Evolutionary conservation across 371 early-diverging fungal species (phyloP).

Genomic region (Mortierella sp.): DNA sequence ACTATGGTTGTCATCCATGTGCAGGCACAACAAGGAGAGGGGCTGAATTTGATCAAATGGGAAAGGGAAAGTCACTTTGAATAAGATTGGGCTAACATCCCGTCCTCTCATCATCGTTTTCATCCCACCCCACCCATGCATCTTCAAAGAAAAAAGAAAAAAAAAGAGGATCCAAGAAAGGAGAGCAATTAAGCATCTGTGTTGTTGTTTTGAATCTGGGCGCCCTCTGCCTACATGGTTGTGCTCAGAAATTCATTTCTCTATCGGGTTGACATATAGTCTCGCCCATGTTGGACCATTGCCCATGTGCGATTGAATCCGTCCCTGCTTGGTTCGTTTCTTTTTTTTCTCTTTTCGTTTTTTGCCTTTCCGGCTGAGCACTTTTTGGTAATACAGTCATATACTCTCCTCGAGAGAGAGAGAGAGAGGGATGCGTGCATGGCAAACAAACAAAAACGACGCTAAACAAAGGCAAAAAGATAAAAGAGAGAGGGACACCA

Average conservation of each 20-base stretch:
- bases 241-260: neutral
- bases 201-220: neutral
- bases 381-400: neutral
- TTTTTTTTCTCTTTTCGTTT: neutral
- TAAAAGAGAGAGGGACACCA: too few species aligned
- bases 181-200: neutral
- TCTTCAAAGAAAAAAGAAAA: neutral
- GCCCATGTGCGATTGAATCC: neutral
- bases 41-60: neutral
- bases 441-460: neutral
- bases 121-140: neutral
- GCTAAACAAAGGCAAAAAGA: neutral
- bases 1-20: neutral
- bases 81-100: neutral
- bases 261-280: too few species aligned
- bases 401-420: too few species aligned
- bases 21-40: neutral
- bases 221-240: neutral
- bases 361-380: neutral
- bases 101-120: neutral
- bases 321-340: conserved; percentile 10
- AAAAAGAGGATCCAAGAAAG: neutral
- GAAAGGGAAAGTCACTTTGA: neutral
- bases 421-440: neutral
- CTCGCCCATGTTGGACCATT: neutral